Base-by-base conservation (phyloP, 345 rosid genomes). In the Camelina neglecta region DNA sequence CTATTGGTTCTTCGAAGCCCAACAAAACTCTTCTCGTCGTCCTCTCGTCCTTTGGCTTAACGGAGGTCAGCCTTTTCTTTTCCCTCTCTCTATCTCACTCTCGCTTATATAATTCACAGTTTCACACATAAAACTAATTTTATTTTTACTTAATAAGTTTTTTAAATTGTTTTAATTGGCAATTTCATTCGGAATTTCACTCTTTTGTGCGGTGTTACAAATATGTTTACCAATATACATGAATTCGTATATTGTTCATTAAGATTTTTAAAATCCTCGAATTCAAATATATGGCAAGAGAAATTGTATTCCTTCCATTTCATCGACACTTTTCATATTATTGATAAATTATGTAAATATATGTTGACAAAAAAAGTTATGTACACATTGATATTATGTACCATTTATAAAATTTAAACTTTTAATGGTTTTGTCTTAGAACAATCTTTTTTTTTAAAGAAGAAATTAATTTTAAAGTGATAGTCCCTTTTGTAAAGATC, bases 31-130 rank as follows among this genome's bases (percentile, higher is more conserved):
- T 0, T 58, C 85, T 18, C 47, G 4, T 11, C 86, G 82, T 20
- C 93, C 96, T 65, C 87, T 90, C 1, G 85, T 90, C 44, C 86
- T 90, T 15, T 90, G 93, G 96, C 96, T 90, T 80, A 85, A 88
- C 65, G 91, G 91, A 84, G 93, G 93, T 88, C 3, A 33, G 53
- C 42, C 48, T 66, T 66, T 29, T 60, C 42, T 3, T 26, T 35
- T 35, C 8, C 6, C 8, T 35, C 38, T 8, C 8, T 35, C 38
- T 35, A 29, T 39, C 55, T 35, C 36, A 38, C 51, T 11, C 35
- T 60, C n/a, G 3, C 16, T 51, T 21, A 10, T 1, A 35, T 35
- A 7, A 35, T 35, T 35, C 38, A 35, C 38, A 35, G 2, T 36
- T 21, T 0, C 1, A 5, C 31, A 36, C 41, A 31, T 31, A 15